Evolutionary conservation across 2,329 filamentous ascomycete genomes (phyloP).

Genomic region (Ophiocordyceps polyrhachis-furcata): DNA sequence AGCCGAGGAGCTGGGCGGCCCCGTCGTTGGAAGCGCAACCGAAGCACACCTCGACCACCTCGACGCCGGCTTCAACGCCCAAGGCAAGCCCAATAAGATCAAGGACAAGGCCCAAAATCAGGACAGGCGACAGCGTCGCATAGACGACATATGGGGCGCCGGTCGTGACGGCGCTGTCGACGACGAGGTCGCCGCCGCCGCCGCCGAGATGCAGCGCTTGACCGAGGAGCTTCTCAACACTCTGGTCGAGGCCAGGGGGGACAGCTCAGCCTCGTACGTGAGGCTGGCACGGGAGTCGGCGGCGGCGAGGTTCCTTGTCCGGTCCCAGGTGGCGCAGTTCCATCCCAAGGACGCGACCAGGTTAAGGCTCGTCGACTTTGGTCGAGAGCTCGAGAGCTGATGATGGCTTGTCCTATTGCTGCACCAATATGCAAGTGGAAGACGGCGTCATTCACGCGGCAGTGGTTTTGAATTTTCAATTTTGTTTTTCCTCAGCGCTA

Average conservation of each 20-base stretch:
- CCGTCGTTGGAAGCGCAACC: slow-evolving; percentile 58
- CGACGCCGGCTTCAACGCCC: slow-evolving; percentile 38
- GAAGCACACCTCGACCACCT: slow-evolving; percentile 42
- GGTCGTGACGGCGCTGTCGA: slow-evolving; percentile 9
- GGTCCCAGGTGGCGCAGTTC: slow-evolving; percentile 47
- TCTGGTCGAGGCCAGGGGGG: slow-evolving; percentile 33
- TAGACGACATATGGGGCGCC: slow-evolving; percentile 44
- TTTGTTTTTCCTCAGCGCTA: neutral
- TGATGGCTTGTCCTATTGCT: neutral
- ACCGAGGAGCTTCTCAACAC: slow-evolving; percentile 42
- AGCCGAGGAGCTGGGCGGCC: slow-evolving; percentile 67
- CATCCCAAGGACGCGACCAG: slow-evolving; percentile 43
- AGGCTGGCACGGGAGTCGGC: slow-evolving; percentile 40
- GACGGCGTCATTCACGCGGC: neutral
- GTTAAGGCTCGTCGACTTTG: slow-evolving; percentile 44
- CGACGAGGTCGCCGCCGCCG: slow-evolving; percentile 31
- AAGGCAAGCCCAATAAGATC: slow-evolving; percentile 34
- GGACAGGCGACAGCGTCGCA: slow-evolving; percentile 37
- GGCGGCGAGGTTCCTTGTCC: slow-evolving; percentile 42
- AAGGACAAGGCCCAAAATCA: slow-evolving; percentile 19
- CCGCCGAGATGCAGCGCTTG: slow-evolving; percentile 37
- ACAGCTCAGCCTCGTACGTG: slow-evolving; percentile 38
- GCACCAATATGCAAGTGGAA: neutral
- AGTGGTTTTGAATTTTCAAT: neutral
- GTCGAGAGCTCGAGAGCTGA: slow-evolving; percentile 36